Conservation (phyloP, 805 yeast genomes). For the Nakazawaea sp. region DNA sequence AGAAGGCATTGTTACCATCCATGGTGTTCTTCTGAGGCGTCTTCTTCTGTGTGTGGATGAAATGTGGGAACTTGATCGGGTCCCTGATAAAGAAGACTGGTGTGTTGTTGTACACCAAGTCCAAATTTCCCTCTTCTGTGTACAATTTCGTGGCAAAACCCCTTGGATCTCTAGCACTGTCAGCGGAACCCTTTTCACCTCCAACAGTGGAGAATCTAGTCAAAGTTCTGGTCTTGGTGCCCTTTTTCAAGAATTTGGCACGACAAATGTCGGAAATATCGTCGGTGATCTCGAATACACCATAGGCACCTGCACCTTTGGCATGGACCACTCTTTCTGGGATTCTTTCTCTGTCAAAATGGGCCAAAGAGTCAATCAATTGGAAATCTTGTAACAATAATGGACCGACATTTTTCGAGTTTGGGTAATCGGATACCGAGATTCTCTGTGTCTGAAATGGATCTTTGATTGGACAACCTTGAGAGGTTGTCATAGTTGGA, state of each 20-base stretch:
- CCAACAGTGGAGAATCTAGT: constrained; percentile 85
- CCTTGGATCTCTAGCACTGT: constrained; percentile 82
- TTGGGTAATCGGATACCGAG: constrained; percentile 36
- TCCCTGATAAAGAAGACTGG: constrained; percentile 84
- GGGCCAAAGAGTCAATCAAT: constrained; percentile 75
- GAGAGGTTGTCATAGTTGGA: constrained; percentile 63
- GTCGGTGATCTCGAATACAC: constrained; percentile 81
- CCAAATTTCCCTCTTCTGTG: constrained; percentile 81
- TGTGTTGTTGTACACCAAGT: constrained; percentile 80
- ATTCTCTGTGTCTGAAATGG: constrained; percentile 73
- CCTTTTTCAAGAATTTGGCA: constrained; percentile 66
- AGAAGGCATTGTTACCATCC: constrained; percentile 67
- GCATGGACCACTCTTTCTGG: constrained; percentile 95
- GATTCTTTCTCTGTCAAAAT: constrained; percentile 83
- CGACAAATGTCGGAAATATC: constrained; percentile 69
- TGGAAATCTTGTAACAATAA: constrained; percentile 75
- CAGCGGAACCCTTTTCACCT: constrained; percentile 78
- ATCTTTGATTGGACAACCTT: constrained; percentile 72
- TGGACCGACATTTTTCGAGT: constrained; percentile 44
- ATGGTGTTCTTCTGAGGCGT: constrained; percentile 75
- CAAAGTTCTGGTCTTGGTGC: constrained; percentile 70
- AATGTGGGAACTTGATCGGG: constrained; percentile 80
- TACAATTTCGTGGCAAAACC: constrained; percentile 77
- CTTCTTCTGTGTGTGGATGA: constrained; percentile 86
- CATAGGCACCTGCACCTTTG: constrained; percentile 89